These are phyloP conservation scores for Colletotrichum simmondsii DNA, from an alignment of 2,329 filamentous ascomycete species.

Conservation along the genomic window DNA sequence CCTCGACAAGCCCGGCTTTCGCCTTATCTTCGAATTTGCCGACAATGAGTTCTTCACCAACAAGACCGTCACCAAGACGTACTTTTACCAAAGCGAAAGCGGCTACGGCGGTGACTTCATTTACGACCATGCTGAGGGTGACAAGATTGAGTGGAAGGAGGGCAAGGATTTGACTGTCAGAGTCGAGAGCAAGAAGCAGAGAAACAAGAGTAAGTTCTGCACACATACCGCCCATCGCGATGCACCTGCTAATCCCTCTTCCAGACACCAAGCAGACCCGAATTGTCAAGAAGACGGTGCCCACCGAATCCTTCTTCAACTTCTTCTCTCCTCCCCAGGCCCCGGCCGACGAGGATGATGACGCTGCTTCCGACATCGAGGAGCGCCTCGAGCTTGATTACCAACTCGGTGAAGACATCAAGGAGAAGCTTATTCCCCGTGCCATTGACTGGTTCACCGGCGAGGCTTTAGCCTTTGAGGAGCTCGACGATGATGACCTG, in stretches of 20 bases:
- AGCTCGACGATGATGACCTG: conserved; percentile 84
- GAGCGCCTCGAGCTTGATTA: conserved; percentile 98
- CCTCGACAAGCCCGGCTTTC: conserved; percentile 97
- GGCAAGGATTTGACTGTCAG: conserved; percentile 94
- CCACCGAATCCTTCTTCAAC: conserved; percentile 98
- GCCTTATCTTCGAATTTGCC: conserved; percentile 95
- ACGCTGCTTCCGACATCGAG: conserved; percentile 90
- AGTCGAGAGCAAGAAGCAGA: conserved; percentile 99
- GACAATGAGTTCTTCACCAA: conserved; percentile 98
- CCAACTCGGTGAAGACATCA: conserved; percentile 98
- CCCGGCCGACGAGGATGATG: conserved; percentile 77
- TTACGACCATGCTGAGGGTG: conserved; percentile 98
- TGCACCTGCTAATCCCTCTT: not conserved
- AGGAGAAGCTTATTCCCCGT: conserved; percentile 98
- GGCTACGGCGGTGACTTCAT: conserved; percentile 99
- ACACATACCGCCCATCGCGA: not conserved
- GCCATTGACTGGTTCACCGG: conserved; percentile 99
- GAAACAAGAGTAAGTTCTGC: conserved; percentile 88
- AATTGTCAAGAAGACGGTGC: conserved; percentile 98
- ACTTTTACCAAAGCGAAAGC: conserved; percentile 98
- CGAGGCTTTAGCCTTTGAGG: conserved; percentile 96
- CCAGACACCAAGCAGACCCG: conserved; percentile 98
- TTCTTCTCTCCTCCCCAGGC: conserved; percentile 97
- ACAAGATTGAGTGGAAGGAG: conserved; percentile 97
- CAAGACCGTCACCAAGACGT: conserved; percentile 97